Evolutionary conservation across 306 rosid species (phyloP), one percentile per base, ranked within the genome.

Genomic region (Amphicarpaea edgeworthii): DNA sequence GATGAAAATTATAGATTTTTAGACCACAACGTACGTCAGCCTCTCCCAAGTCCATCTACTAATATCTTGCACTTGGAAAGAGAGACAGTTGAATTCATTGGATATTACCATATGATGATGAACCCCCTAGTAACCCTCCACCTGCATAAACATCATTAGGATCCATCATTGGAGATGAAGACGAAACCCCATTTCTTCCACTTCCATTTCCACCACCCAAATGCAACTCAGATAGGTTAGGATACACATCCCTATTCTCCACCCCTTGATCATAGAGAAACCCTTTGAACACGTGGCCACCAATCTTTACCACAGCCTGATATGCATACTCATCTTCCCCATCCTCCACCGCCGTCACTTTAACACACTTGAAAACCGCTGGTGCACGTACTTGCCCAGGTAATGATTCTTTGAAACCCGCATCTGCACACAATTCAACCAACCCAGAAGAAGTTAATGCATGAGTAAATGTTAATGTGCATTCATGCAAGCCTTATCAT

Each of bases 311-410:
- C 14, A 86, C 92, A 0, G 98, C 96, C 17, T 95, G 96, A 79
- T 95, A 95, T 0, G 97, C 97, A 42, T 79, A 92, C 86, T 95
- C 91, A 20, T 86, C 98, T 15, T 90, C 86, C 0, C 94, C 96
- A 12, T 88, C 97, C 0, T 92, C 97, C 83, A 95, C 87, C 2
- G 95, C 90, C 3, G 98, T 87, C 32, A 95, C 98, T 64, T 90
- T 70, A 4, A 95, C 98, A 70, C 98, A 95, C 89, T 95, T 95
- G 90, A 95, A 95, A 41, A 90, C 95, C 1, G 98, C 98, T 12
- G 87, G 85, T 23, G 88, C 96, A 8, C 96, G 88, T 61, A 95
- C 86, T 83, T 92, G 98, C 0, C 96, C 91, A 0, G 97, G 98
- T 84, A 95, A 79, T 30, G 85, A 1, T 51, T 87, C 97, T 20